Evolutionary conservation across 306 rosid species (phyloP).

Genomic region (Urtica urens): DNA sequence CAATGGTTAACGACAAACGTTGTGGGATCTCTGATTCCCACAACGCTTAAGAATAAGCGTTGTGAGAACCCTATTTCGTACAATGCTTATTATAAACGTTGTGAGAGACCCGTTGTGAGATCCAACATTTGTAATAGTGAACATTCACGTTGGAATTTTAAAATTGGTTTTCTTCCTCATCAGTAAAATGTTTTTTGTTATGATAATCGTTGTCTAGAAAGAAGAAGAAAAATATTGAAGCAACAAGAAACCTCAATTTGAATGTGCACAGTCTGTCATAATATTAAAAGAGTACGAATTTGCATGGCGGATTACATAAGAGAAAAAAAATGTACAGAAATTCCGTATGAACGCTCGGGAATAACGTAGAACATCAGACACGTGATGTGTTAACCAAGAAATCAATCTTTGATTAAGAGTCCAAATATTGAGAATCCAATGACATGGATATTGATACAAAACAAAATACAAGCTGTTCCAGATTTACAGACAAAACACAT

Average conservation of each 20-base stretch:
- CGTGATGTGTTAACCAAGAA: slow-evolving; percentile 26
- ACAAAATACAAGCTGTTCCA: slow-evolving; percentile 41
- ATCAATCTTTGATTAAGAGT: slow-evolving; percentile 18
- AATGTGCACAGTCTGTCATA: neutral
- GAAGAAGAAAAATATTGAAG: neutral
- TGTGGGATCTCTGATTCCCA: too few species aligned
- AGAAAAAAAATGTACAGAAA: slow-evolving; percentile 23
- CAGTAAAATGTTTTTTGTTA: neutral
- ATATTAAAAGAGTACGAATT: neutral
- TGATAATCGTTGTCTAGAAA: neutral
- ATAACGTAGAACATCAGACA: slow-evolving; percentile 18
- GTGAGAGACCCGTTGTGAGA: too few species aligned
- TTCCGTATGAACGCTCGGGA: slow-evolving; percentile 24
- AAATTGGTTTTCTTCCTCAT: neutral
- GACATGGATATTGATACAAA: slow-evolving; percentile 32
- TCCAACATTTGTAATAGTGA: too few species aligned
- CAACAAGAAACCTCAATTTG: neutral
- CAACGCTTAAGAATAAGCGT: too few species aligned
- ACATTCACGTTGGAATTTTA: too few species aligned
- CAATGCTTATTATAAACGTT: too few species aligned
- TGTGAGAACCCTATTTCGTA: too few species aligned
- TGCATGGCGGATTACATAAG: slow-evolving; percentile 17
- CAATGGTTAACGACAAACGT: too few species aligned
- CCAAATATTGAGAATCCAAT: slow-evolving; percentile 20
- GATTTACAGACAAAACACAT: slow-evolving; percentile 48